Conservation (phyloP, 768 basidiomycete species). For the Candolleomyces aberdarensis region DNA sequence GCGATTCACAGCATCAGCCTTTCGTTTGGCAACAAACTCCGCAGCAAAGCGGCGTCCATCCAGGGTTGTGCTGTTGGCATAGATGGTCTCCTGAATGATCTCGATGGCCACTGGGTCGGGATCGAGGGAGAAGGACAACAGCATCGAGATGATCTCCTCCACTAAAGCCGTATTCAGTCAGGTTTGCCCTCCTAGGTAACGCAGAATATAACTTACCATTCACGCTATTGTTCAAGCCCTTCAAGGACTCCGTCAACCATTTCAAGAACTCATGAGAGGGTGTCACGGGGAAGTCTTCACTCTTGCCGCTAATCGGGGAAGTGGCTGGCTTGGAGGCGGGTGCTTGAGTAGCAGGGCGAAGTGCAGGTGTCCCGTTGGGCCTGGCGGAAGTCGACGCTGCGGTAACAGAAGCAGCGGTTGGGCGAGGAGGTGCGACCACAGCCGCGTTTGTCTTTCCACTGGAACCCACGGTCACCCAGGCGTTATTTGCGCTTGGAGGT, state of each 20-base stretch:
- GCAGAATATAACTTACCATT: constrained; percentile 49
- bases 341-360: constrained; percentile 34
- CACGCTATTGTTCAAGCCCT: constrained; percentile 68
- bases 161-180: constrained; percentile 44
- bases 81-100: constrained; percentile 94
- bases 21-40: constrained; percentile 86
- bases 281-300: constrained; percentile 60
- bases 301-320: constrained; percentile 33
- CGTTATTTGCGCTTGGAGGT: constrained; percentile 35
- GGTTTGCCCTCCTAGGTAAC: not conserved
- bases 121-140: constrained; percentile 91
- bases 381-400: constrained; percentile 26
- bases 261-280: constrained; percentile 90
- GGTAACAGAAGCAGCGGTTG: constrained; percentile 10
- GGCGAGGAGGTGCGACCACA: constrained; percentile 28
- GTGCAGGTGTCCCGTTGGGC: constrained; percentile 35
- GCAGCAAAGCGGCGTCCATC: constrained; percentile 94
- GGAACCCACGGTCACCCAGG: constrained; percentile 87
- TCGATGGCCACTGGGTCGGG: constrained; percentile 80
- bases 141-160: constrained; percentile 95
- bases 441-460: constrained; percentile 56
- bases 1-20: constrained; percentile 66
- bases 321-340: constrained; percentile 26
- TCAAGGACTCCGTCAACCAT: constrained; percentile 86
- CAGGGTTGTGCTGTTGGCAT: constrained; percentile 90